Conservation (phyloP, 2,329 filamentous ascomycete genomes). For the Fusarium sacchari region DNA sequence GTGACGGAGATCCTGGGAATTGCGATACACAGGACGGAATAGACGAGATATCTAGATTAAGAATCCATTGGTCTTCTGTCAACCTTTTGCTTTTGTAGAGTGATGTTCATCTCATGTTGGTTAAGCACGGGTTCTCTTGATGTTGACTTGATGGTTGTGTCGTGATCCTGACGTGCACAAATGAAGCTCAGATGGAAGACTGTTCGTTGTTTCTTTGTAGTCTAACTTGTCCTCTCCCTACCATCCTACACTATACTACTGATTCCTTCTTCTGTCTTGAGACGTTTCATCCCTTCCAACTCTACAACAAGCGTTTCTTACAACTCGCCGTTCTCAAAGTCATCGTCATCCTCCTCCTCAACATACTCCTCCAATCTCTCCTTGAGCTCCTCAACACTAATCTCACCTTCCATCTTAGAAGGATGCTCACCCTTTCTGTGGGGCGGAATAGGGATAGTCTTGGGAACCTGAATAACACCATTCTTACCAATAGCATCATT, state of each 20-base stretch:
- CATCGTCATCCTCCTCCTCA: conserved; percentile 2
- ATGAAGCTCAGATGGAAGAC: background rate
- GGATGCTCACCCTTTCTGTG: conserved; percentile 51
- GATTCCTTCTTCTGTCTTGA: fast-evolving
- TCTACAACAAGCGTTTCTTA: background rate
- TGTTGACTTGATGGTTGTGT: fast-evolving
- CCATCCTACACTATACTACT: fast-evolving
- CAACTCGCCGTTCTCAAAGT: conserved; percentile 25
- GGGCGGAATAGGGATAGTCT: conserved; percentile 79
- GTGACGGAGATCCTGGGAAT: background rate
- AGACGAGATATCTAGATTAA: background rate
- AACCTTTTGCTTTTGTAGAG: background rate
- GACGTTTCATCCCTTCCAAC: background rate
- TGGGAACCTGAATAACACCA: conserved; percentile 83
- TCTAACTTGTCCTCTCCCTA: background rate
- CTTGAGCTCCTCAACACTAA: conserved; percentile 46
- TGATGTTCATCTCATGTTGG: fast-evolving
- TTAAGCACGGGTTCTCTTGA: fast-evolving
- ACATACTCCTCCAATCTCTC: conserved; percentile 45
- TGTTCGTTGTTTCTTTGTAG: background rate
- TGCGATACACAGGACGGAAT: background rate
- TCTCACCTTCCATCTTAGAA: conserved; percentile 23
- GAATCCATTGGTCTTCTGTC: background rate
- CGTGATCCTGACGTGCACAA: fast-evolving
- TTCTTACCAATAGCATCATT: conserved; percentile 79